Evolutionary conservation across 225 moss, liverwort and hornwort genomes (phyloP).

Genomic region (Pleurozium schreberi): DNA sequence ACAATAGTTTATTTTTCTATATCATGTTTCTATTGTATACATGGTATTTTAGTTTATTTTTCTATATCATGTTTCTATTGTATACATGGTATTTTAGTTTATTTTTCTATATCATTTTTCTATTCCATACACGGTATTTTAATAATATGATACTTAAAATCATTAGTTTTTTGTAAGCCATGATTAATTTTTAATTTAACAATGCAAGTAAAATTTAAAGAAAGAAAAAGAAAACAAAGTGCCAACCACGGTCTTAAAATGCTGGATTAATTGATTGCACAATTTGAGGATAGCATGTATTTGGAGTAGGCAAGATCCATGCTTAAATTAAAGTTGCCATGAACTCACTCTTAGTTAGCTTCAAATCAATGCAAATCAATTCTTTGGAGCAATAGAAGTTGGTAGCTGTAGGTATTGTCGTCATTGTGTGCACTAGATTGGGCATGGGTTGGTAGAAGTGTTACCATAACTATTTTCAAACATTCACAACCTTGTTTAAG

Average conservation of each 20-base stretch:
- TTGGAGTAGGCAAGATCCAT: background rate
- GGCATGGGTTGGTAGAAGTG: background rate
- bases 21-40: no score
- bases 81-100: no score
- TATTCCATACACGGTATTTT: background rate
- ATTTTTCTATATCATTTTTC: accelerated
- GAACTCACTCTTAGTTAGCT: background rate
- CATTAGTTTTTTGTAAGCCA: background rate
- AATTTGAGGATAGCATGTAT: no score
- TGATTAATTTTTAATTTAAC: background rate
- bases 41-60: no score
- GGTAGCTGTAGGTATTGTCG: no score
- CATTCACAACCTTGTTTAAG: accelerated
- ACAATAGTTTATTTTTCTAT: no score
- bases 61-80: no score
- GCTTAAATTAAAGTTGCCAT: background rate
- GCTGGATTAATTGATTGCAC: background rate
- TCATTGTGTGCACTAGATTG: no score
- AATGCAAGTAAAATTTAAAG: background rate
- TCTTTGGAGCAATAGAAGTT: background rate
- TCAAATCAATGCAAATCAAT: background rate
- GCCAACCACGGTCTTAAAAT: background rate
- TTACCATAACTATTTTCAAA: accelerated
- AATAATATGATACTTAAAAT: background rate
- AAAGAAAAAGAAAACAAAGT: background rate